phyloP scores from a whole-genome alignment of 768 basidiomycete genomes.

The Steccherinum ochraceum region DNA sequence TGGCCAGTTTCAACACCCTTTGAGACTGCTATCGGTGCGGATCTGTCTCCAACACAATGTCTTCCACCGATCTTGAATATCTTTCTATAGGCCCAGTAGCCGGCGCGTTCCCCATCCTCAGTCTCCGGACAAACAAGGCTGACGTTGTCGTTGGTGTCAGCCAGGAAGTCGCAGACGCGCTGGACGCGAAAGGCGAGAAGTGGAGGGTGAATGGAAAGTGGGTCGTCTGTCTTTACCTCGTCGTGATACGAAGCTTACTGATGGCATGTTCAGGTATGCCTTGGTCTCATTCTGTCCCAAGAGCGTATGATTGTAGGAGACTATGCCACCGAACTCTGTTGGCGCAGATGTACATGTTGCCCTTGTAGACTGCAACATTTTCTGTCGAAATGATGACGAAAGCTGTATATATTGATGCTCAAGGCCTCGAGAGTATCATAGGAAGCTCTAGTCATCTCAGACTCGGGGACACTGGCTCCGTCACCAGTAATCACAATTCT shows the following conservation, averaged over 20 bases:
- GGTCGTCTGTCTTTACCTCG: constrained; percentile 24
- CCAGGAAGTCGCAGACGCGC: constrained; percentile 56
- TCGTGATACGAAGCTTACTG: not conserved
- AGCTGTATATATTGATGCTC: no score
- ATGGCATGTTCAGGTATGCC: constrained; percentile 15
- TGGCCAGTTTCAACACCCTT: constrained; percentile 86
- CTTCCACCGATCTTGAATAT: no score
- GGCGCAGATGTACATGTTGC: no score
- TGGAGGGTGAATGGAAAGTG: constrained; percentile 83
- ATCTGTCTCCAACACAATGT: no score
- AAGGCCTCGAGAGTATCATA: no score
- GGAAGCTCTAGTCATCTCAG: no score
- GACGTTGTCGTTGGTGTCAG: constrained; percentile 86
- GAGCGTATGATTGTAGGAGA: no score
- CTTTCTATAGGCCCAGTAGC: constrained; percentile 58
- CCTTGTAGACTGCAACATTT: no score
- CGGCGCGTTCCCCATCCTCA: constrained; percentile 74
- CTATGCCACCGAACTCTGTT: no score
- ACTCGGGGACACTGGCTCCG: no score
- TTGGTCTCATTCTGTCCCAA: constrained; percentile 20
- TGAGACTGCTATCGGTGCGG: constrained; percentile 59
- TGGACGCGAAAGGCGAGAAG: constrained; percentile 59
- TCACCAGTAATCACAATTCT: no score
- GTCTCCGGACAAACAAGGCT: constrained; percentile 91
- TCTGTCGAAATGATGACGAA: no score